phyloP scores from a whole-genome alignment of 75 land plant genomes.

The Picea sitchensis region DNA sequence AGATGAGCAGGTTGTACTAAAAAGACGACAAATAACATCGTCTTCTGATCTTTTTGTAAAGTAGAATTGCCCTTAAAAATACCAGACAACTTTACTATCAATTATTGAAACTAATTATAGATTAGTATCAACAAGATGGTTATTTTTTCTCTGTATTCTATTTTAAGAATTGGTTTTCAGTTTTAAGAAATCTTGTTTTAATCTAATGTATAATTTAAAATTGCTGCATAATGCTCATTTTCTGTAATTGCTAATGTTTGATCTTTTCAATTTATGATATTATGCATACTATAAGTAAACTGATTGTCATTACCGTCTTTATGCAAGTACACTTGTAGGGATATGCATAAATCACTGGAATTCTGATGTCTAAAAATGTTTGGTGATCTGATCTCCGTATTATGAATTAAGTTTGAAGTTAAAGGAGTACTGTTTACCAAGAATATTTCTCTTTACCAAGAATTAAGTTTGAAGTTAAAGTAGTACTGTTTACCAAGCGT shows the following conservation, averaged over 20 bases:
- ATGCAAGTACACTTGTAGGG: background rate
- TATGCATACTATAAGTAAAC: background rate
- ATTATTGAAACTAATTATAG: background rate
- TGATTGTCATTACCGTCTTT: background rate
- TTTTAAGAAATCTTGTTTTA: background rate
- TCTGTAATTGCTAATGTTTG: background rate
- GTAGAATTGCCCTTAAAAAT: too few species aligned
- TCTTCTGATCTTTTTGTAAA: background rate
- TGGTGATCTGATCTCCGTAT: background rate
- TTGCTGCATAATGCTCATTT: too few species aligned
- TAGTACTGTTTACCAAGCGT: too few species aligned
- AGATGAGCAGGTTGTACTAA: conserved; percentile 9
- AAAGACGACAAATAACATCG: background rate
- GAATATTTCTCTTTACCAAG: background rate
- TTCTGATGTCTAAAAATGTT: background rate
- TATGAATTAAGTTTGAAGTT: background rate
- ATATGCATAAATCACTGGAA: background rate
- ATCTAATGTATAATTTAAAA: too few species aligned
- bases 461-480: too few species aligned
- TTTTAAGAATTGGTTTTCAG: background rate
- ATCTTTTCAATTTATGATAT: background rate
- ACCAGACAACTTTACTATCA: background rate
- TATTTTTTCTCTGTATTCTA: background rate
- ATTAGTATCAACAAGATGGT: background rate
- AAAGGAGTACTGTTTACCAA: background rate